Evolutionary conservation across 169 alveolate species (phyloP).

Genomic region (Eimeria sp.): DNA sequence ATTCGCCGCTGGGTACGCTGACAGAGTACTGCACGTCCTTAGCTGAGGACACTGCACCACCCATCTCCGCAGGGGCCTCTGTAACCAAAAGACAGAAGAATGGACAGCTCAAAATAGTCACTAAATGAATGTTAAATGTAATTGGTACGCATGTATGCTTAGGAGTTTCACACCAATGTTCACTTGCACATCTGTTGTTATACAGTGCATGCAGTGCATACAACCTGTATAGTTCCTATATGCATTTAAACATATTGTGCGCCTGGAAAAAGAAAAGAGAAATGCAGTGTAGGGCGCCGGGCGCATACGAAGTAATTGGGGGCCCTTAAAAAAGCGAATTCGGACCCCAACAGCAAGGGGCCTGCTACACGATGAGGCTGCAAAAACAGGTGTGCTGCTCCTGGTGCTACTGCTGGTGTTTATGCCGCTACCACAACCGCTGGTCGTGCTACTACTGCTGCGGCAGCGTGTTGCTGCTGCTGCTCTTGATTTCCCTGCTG

Average conservation of each 20-base stretch:
- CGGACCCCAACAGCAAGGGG: background rate
- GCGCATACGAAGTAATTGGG: background rate
- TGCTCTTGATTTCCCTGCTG: background rate
- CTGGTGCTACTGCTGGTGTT: background rate
- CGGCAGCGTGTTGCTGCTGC: background rate
- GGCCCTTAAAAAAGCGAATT: background rate
- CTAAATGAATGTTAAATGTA: too few species aligned
- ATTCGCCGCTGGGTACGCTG: constrained; percentile 36
- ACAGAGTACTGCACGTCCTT: constrained; percentile 63
- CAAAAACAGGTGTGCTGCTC: background rate
- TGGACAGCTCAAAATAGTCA: too few species aligned
- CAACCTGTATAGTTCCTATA: background rate
- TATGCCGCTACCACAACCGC: background rate
- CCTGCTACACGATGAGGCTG: background rate
- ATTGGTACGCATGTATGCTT: background rate
- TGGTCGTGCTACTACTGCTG: background rate
- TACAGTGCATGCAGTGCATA: background rate
- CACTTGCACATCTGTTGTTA: background rate
- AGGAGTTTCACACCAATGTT: background rate
- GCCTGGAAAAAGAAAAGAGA: background rate
- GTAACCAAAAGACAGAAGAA: background rate
- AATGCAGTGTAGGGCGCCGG: background rate
- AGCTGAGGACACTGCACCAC: constrained; percentile 3
- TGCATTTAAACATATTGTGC: background rate
- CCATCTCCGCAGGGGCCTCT: constrained; percentile 33